phyloP scores from a whole-genome alignment of 345 rosid genomes.

The Hevea brasiliensis region DNA sequence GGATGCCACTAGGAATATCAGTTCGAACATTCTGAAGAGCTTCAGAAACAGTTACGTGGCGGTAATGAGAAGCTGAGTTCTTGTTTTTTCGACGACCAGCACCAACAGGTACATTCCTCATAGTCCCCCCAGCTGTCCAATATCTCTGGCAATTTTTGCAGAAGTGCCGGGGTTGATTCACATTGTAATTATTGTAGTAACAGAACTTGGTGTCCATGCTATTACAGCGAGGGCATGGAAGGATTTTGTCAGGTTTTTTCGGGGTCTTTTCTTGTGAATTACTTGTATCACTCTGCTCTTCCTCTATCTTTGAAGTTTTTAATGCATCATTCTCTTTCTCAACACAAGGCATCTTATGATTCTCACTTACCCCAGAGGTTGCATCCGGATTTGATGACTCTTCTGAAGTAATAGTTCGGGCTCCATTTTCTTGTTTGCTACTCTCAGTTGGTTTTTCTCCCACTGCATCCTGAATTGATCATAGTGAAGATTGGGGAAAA shows the following conservation, averaged over 20 bases:
- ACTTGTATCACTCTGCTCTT: slow-evolving; percentile 28
- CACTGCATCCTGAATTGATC: slow-evolving; percentile 39
- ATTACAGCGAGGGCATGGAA: slow-evolving; percentile 38
- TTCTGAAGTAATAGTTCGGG: slow-evolving; percentile 19
- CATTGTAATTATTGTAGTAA: slow-evolving; percentile 38
- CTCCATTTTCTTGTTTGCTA: slow-evolving; percentile 27
- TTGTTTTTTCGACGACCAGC: slow-evolving; percentile 40
- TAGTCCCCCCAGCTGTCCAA: slow-evolving; percentile 42
- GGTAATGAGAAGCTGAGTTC: slow-evolving; percentile 47
- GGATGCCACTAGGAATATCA: slow-evolving; percentile 57
- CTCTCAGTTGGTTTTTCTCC: slow-evolving; percentile 37
- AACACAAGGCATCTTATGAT: slow-evolving; percentile 26
- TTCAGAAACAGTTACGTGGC: slow-evolving; percentile 63
- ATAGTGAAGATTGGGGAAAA: slow-evolving; percentile 2
- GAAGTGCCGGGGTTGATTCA: slow-evolving; percentile 39
- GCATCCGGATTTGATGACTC: slow-evolving; percentile 42
- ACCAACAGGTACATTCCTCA: slow-evolving; percentile 41
- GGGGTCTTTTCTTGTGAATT: slow-evolving; percentile 28
- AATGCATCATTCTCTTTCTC: slow-evolving; percentile 33
- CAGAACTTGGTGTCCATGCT: slow-evolving; percentile 43
- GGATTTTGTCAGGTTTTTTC: slow-evolving; percentile 36
- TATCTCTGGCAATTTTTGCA: slow-evolving; percentile 43
- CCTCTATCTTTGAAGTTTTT: slow-evolving; percentile 36
- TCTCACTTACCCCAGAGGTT: slow-evolving; percentile 38
- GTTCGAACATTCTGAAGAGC: slow-evolving; percentile 46